Evolutionary conservation across 495 filamentous ascomycete genomes (phyloP).

Genomic region (Tuber aestivum): DNA sequence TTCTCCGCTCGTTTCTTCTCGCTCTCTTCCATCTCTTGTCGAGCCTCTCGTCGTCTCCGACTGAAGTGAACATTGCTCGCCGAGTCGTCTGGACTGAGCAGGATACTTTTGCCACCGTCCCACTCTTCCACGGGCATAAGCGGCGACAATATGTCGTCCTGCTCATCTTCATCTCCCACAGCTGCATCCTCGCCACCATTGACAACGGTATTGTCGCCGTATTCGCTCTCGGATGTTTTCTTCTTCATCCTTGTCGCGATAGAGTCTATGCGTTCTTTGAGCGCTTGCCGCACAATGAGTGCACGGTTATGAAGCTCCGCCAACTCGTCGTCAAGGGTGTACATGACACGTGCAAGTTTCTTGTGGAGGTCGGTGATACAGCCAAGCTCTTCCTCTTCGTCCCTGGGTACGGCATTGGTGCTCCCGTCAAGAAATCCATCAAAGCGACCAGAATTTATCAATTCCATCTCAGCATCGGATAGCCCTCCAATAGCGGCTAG

Average conservation of each 20-base stretch:
- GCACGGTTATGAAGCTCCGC: conserved; percentile 83
- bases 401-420: conserved; percentile 64
- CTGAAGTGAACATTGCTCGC: conserved; percentile 74
- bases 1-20: conserved; percentile 30
- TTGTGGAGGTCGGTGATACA: conserved; percentile 84
- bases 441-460: conserved; percentile 89
- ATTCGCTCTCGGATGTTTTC: conserved; percentile 11
- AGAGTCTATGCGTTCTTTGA: conserved; percentile 65
- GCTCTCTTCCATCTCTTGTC: conserved; percentile 17
- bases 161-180: conserved; percentile 20
- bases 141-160: conserved; percentile 10
- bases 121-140: conserved; percentile 37
- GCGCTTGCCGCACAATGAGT: conserved; percentile 67
- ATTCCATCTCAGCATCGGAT: conserved; percentile 86
- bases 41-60: conserved; percentile 33
- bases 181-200: background rate
- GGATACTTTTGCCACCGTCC: conserved; percentile 36
- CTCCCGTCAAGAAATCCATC: conserved; percentile 71
- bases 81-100: conserved; percentile 54
- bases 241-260: conserved; percentile 56
- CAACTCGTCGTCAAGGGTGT: conserved; percentile 89
- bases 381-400: conserved; percentile 91
- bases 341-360: conserved; percentile 89
- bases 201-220: conserved; percentile 14
- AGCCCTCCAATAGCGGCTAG: conserved; percentile 83